Evolutionary conservation across 225 moss, liverwort and hornwort species (phyloP).

Genomic region (Neckera pumila): DNA sequence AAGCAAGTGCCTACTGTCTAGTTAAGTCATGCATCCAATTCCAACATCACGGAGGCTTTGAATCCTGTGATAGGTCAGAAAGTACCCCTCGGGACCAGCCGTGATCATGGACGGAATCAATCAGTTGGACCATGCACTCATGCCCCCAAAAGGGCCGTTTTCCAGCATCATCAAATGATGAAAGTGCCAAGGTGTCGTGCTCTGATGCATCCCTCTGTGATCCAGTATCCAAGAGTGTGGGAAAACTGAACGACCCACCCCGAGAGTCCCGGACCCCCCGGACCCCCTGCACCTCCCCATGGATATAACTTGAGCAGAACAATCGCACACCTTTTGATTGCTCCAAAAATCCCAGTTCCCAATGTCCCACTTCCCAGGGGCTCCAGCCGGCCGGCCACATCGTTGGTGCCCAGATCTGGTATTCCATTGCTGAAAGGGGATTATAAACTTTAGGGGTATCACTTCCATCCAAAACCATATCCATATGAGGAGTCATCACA

Average conservation of each 20-base stretch:
- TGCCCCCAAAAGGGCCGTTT: background rate
- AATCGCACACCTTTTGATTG: background rate
- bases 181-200: background rate
- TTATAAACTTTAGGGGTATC: too few relatives aligned
- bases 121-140: background rate
- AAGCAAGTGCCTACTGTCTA: too few relatives aligned
- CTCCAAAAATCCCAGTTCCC: background rate
- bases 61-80: background rate
- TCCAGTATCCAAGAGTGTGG: slow-evolving; percentile 20
- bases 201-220: background rate
- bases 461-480: too few relatives aligned
- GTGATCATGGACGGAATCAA: background rate
- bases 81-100: fast-evolving
- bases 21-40: background rate
- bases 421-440: background rate
- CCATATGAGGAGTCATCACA: background rate
- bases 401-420: background rate
- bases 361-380: background rate
- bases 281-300: too few relatives aligned
- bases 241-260: background rate
- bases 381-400: too few relatives aligned
- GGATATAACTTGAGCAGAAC: background rate
- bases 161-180: background rate
- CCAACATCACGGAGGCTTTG: too few relatives aligned
- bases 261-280: too few relatives aligned